Conservation (phyloP, 2,329 filamentous ascomycete genomes). For the Didymella sp. region DNA sequence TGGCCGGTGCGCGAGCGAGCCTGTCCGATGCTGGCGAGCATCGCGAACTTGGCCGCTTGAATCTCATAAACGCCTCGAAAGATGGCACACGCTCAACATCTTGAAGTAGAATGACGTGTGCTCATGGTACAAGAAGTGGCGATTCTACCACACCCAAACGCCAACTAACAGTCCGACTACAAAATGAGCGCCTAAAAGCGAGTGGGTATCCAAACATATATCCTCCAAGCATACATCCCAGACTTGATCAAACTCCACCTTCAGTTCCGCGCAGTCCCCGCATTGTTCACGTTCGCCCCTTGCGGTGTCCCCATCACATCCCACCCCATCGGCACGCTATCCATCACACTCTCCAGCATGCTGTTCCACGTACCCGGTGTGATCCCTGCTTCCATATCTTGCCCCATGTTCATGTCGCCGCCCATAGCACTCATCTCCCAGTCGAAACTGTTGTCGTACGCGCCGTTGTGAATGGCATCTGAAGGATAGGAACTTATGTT, state of each 20-base stretch:
- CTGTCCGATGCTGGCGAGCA: not conserved
- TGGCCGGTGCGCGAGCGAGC: conserved; percentile 8
- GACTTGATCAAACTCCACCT: not conserved
- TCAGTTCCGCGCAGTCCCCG: not conserved
- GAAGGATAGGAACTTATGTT: conserved; percentile 17
- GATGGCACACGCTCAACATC: not conserved
- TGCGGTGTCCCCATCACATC: conserved; percentile 22
- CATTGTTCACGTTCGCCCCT: conserved; percentile 3
- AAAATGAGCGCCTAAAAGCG: conserved; percentile 2
- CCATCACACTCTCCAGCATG: conserved; percentile 47
- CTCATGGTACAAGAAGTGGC: conserved; percentile 10
- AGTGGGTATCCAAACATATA: conserved; percentile 11
- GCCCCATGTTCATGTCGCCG: conserved; percentile 7
- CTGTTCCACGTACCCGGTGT: conserved; percentile 46
- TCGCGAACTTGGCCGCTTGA: conserved; percentile 4
- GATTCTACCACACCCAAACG: conserved; percentile 2
- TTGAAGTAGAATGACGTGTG: not conserved
- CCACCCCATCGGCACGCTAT: conserved; percentile 37
- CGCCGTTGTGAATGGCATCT: conserved; percentile 18
- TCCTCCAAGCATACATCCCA: not conserved
- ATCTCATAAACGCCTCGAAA: not conserved
- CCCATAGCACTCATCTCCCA: conserved; percentile 42
- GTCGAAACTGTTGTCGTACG: conserved; percentile 34
- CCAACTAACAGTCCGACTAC: not conserved
- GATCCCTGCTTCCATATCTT: conserved; percentile 35